These are phyloP conservation scores for Pisolithus sp. DNA, from an alignment of 768 basidiomycete species.

Conservation along the genomic window DNA sequence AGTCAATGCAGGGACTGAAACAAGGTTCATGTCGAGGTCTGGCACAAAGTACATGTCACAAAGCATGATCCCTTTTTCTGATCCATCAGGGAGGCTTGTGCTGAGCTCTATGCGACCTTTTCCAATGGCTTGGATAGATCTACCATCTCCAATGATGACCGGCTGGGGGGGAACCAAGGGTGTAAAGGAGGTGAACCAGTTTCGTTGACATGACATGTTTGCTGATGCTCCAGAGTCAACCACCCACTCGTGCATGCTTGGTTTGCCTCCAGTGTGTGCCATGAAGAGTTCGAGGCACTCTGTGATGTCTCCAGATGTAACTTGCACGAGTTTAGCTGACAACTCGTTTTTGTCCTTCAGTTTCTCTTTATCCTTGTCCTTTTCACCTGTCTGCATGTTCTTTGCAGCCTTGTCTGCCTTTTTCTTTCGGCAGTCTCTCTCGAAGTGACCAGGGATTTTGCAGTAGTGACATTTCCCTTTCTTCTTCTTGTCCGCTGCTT, in stretches of 20 bases:
- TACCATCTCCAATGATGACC: constrained; percentile 1
- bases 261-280: not conserved
- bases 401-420: no score
- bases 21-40: constrained; percentile 9
- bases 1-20: constrained; percentile 13
- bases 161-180: not conserved
- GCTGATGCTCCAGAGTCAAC: not conserved
- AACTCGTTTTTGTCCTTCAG: not conserved
- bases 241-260: no score
- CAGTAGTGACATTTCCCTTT: not conserved
- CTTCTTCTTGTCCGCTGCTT: not conserved
- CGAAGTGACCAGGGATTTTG: not conserved
- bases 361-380: not conserved
- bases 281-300: not conserved
- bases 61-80: not conserved
- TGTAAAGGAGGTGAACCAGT: constrained; percentile 1
- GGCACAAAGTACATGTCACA: constrained; percentile 2
- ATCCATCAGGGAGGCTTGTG: not conserved
- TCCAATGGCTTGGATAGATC: not conserved
- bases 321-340: not conserved
- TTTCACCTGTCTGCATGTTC: not conserved
- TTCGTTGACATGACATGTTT: not conserved
- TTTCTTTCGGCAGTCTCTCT: not conserved
- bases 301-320: not conserved
- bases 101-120: not conserved